Evolutionary conservation across 805 yeast species (phyloP), one percentile per base, ranked within the genome.

Genomic region (Barnettozyma wickerhamii): DNA sequence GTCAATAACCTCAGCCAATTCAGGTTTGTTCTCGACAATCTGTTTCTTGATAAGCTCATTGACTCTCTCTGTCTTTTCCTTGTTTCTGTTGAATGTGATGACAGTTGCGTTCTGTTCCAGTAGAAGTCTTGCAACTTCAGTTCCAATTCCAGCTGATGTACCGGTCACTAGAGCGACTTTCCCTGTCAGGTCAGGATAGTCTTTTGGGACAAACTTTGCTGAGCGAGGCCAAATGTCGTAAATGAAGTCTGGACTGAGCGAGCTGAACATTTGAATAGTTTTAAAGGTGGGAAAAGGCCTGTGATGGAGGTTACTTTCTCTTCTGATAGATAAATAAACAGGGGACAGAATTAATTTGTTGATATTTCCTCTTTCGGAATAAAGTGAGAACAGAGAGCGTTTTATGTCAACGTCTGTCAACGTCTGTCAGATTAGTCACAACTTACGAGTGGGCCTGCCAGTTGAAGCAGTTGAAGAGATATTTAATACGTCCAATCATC

Each of bases 61-160:
- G 13, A 63, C 63, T 0, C 31, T 47, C 3, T 50, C 48, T 4
- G 69, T 55, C 45, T 65, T 68, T 14, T 47, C 53, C 34, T 50
- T 45, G 42, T 45, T 59, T 42, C 78, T 61, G 30, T 68, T 66
- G 12, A 63, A 60, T 10, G 63, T 38, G 58, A 66, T 51, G 12
- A 69, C 65, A 10, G 56, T 58, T 17, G 70, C 72, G 23, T 52
- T 60, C 34, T 59, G 50, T n/a, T 37, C 28, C 4, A 58, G 47
- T 10, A 71, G 53, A 9, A 60, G 49, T 39, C 57, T 61, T 4
- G 61, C 55, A 10, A 58, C 52, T 29, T 64, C 59, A 23, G 53
- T 57, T 0, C 69, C 69, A 32, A 65, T 50, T 28, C 69, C 69
- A 7, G 63, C 47, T 18, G 58, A 55, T 1, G 59, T 56, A 13